Evolutionary conservation across 2,329 filamentous ascomycete genomes (phyloP), one percentile per base, ranked within the genome.

Genomic region (Alternaria viburni): DNA sequence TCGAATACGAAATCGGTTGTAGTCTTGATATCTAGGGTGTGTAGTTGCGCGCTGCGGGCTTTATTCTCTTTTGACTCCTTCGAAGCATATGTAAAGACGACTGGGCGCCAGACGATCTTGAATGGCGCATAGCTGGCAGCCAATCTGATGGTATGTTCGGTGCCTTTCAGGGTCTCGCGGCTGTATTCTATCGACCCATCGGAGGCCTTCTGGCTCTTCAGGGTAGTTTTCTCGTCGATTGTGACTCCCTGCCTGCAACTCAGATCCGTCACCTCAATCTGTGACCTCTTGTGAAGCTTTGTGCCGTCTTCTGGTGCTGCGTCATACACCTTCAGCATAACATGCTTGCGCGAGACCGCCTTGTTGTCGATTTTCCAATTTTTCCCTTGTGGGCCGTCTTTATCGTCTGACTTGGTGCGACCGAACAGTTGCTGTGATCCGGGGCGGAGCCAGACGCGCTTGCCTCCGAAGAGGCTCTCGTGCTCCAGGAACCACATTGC

Each of bases 11-110:
- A 97, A 5, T 93, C 90, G 46, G 87, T 84, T 13, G 91, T 83
- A 13, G 93, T 90, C 79, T 97, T 98, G 79, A 98, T 90, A 75
- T 97, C 96, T n/a, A 97, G 85, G 47, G 90, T 87, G 76, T 96
- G 93, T 17, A 98, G 87, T 57, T 86, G 86, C 30, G 86, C 82
- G 65, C 88, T 70, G 90, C 88, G 69, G 59, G 70, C 51, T 62
- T 78, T 70, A 54, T 77, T 78, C 54, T 86, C 64, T 85, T 82
- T 84, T 68, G 90, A 92, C 60, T 86, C 87, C 8, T 90, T 89
- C 61, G 92, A 91, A 1, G 91, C 92, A 75, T 96, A 95, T 46
- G 89, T 93, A 61, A 98, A 84, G n/a, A 93, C 89, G 8, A 93
- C 85, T 0, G 93, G 91, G 26, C 89, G 82, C 94, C 95, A 98